Base-by-base conservation (phyloP, 139 green algal species). In the Picochlorum sp. region DNA sequence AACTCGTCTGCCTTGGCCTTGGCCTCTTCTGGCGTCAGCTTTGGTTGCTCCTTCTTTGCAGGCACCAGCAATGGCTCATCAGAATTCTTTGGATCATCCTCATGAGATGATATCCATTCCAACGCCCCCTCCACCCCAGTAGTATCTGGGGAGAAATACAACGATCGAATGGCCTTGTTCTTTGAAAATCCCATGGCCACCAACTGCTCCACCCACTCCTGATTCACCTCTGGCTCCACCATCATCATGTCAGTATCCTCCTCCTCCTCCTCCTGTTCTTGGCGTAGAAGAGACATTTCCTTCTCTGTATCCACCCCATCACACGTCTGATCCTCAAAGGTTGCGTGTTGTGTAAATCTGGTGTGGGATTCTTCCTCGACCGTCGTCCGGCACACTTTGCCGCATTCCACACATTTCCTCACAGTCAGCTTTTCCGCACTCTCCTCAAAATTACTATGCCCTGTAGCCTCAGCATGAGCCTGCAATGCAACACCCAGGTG, bases 381-480 rank as follows among this genome's bases (percentile, higher is more conserved):
- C 20, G 86, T 65, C 5, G 45, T 83, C 13, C 87, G 72, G 72
- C 88, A 95, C 1, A 84, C 79, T 69, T 96, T 96, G 60, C 84
- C 79, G 62, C 90, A 96, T 6, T 77, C 67, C 0, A 51, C 71
- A 72, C 89, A 96, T 30, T 80, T 61, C 55, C 78, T 51, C 3
- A 64, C 49, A 15, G 69, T 70, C 6, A 86, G 68, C 34, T 77
- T 65, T 45, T 91, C 81, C 14, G 76, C 88, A n/a, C 65, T 80
- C 62, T 96, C 89, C 54, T 81, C 76, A 69, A 96, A 96, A 24
- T 89, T 77, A 0, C 75, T 34, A 60, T 96, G 89, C 2, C 87
- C 87, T 13, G 83, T 85, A 6, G 67, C 54, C 15, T 76, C 77
- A 24, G 49, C 71, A 67, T 76, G 74, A 26, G 24, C 16, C 14